A percentile compares a stretch with the other conserved stretches of the same genome.
These are phyloP conservation scores for Coleophoma cylindrospora DNA, from an alignment of 2,329 filamentous ascomycete species.

Conservation along the genomic window DNA sequence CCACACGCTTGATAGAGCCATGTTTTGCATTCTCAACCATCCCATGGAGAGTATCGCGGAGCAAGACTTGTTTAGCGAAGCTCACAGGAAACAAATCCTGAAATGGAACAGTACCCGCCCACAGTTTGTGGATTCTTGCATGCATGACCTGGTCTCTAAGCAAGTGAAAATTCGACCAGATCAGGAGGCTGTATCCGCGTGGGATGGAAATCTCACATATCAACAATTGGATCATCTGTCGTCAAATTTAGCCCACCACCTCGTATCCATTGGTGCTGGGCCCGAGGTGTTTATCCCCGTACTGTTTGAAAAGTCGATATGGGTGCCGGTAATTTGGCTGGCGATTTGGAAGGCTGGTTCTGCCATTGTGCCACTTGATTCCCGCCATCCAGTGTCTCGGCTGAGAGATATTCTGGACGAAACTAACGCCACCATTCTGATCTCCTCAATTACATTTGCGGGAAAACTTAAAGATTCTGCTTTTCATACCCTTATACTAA, in stretches of 20 bases:
- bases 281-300: constrained; percentile 8
- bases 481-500: neutral
- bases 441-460: constrained; percentile 5
- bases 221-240: constrained; percentile 8
- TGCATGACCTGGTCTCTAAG: neutral
- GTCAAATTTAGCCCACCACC: constrained; percentile 1
- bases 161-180: neutral
- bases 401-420: constrained; percentile 4
- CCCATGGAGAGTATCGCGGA: neutral
- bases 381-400: constrained; percentile 3
- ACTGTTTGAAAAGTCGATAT: constrained; percentile 14
- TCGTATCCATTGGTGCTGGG: constrained; percentile 6
- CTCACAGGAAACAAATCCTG: neutral
- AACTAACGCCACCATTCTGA: constrained; percentile 5
- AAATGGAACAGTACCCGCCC: neutral
- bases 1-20: neutral
- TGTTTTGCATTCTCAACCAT: neutral
- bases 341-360: constrained; percentile 21
- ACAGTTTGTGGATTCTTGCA: neutral
- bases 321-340: constrained; percentile 7
- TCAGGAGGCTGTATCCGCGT: neutral
- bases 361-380: constrained; percentile 24
- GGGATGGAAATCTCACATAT: constrained; percentile 10
- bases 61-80: neutral
- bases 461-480: neutral